phyloP scores from a whole-genome alignment of 176 grass and related monocot genomes.

The Carex parvula region DNA sequence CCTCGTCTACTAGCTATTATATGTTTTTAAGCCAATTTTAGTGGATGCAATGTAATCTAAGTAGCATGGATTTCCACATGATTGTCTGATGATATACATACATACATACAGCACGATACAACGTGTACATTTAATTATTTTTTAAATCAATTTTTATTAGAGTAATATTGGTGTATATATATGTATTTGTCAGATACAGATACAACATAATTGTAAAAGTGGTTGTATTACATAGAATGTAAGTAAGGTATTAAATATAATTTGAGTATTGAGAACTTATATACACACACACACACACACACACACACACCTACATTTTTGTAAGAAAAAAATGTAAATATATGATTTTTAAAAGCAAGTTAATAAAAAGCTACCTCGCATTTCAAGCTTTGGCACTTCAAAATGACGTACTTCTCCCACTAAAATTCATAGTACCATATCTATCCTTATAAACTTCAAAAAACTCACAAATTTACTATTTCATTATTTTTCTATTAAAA shows the following conservation, averaged over 20 bases:
- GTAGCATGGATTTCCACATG: background rate
- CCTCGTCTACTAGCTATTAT: background rate
- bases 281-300: background rate
- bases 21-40: background rate
- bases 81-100: background rate
- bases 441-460: no score
- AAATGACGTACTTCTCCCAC: no score
- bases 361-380: no score
- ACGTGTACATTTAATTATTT: background rate
- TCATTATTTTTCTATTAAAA: no score
- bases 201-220: no score
- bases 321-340: background rate
- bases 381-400: no score
- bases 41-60: background rate
- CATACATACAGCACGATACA: no score
- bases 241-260: background rate
- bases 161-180: no score
- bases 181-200: background rate
- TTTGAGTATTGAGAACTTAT: background rate
- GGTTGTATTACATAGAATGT: no score
- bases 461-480: no score
- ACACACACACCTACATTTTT: background rate
- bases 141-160: background rate
- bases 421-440: no score
- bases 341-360: no score